A percentile compares a stretch with the other conserved stretches of the same genome.
Conservation (phyloP, 129 eudicot genomes). For the Saussurea involucrata region DNA sequence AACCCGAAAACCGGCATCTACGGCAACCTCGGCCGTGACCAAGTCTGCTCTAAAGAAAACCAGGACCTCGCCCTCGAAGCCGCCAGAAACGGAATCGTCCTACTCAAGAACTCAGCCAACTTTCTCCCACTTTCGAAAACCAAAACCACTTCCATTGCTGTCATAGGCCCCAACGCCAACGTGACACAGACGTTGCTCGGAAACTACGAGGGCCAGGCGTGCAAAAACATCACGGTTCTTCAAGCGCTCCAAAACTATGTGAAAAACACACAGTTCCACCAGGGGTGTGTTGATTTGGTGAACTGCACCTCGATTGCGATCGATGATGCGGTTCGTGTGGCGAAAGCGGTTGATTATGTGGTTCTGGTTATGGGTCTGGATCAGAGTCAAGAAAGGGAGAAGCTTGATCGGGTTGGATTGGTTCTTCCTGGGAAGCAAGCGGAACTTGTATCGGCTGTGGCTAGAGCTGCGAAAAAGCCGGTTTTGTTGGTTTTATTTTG, state of each 20-base stretch:
- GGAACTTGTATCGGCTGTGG: conserved; percentile 41
- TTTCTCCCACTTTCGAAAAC: conserved; percentile 56
- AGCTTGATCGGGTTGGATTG: conserved; percentile 46
- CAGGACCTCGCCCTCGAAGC: conserved; percentile 61
- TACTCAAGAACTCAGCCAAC: conserved; percentile 44
- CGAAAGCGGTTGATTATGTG: conserved; percentile 47
- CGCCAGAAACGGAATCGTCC: conserved; percentile 59
- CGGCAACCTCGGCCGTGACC: conserved; percentile 37
- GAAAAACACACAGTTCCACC: conserved; percentile 30
- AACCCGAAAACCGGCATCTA: conserved; percentile 39
- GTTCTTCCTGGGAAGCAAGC: conserved; percentile 60
- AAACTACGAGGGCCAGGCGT: conserved; percentile 61
- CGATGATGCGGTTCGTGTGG: conserved; percentile 38
- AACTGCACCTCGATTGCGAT: conserved; percentile 44
- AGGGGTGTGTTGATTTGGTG: conserved; percentile 46
- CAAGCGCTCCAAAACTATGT: conserved; percentile 41
- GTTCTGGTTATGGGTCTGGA: conserved; percentile 63
- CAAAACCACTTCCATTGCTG: conserved; percentile 48
- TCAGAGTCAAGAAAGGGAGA: conserved; percentile 56
- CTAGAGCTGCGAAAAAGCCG: conserved; percentile 53
- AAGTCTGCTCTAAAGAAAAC: conserved; percentile 52
- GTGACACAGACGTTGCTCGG: conserved; percentile 41
- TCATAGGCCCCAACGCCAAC: conserved; percentile 72
- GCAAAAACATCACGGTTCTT: conserved; percentile 39
- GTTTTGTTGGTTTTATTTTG: conserved; percentile 50